Conservation (phyloP, 192 early-diverging fungal species). For the Thoreauomyces humboldtii region DNA sequence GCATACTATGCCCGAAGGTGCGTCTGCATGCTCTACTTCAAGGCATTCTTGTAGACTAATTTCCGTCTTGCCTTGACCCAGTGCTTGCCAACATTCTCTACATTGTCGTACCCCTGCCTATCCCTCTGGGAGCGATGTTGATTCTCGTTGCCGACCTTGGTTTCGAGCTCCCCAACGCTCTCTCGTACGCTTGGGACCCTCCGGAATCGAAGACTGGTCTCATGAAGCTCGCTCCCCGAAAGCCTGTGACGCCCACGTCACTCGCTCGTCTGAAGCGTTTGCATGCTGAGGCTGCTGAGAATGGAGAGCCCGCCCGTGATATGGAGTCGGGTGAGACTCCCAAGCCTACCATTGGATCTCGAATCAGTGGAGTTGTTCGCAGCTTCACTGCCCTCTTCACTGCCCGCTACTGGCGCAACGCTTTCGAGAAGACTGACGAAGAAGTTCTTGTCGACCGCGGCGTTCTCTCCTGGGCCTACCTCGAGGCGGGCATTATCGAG, state of each 20-base stretch:
- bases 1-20: slow-evolving; percentile 83
- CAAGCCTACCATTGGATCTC: not conserved
- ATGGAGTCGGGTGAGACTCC: slow-evolving; percentile 12
- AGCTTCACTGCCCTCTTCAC: slow-evolving; percentile 7
- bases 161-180: slow-evolving; percentile 83
- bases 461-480: slow-evolving; percentile 78
- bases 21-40: slow-evolving; percentile 10
- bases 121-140: slow-evolving; percentile 76
- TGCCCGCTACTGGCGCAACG: slow-evolving; percentile 32
- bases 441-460: slow-evolving; percentile 85
- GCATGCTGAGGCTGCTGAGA: slow-evolving; percentile 16
- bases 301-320: slow-evolving; percentile 26
- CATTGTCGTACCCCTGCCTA: slow-evolving; percentile 81
- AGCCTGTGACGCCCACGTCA: slow-evolving; percentile 77
- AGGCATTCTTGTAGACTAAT: not conserved
- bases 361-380: not conserved
- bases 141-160: slow-evolving; percentile 93
- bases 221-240: slow-evolving; percentile 89
- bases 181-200: slow-evolving; percentile 90
- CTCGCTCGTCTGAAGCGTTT: slow-evolving; percentile 67
- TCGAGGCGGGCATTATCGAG: slow-evolving; percentile 83
- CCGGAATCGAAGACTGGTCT: slow-evolving; percentile 71
- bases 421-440: slow-evolving; percentile 68
- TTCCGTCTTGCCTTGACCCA: not conserved
- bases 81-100: slow-evolving; percentile 79